These are phyloP conservation scores for Eremothecium cymbalariae DNA, from an alignment of 1,139 yeast genomes.

Conservation along the genomic window DNA sequence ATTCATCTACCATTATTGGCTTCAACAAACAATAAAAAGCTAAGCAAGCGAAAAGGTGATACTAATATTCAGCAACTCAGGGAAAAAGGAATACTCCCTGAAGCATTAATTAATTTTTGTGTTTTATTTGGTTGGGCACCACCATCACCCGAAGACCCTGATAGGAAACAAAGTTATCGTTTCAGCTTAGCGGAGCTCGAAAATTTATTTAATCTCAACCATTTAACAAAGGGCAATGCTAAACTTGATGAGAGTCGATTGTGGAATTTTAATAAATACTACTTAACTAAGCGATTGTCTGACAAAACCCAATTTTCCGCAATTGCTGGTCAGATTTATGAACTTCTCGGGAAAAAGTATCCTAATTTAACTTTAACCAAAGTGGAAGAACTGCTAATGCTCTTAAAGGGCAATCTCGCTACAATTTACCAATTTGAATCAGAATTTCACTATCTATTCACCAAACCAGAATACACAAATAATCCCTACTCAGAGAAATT, in stretches of 20 bases:
- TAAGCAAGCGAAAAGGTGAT: slow-evolving; percentile 82
- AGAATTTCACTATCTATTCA: slow-evolving; percentile 44
- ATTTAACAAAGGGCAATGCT: slow-evolving; percentile 86
- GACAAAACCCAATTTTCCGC: slow-evolving; percentile 32
- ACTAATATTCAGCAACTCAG: slow-evolving; percentile 56
- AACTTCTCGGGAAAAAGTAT: slow-evolving; percentile 15
- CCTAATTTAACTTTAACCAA: slow-evolving; percentile 18
- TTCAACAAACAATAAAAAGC: slow-evolving; percentile 62
- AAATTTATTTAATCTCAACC: slow-evolving; percentile 42
- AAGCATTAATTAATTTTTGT: slow-evolving; percentile 77
- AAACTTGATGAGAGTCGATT: slow-evolving; percentile 78
- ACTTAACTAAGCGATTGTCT: slow-evolving; percentile 38
- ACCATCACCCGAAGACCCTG: slow-evolving; percentile 44
- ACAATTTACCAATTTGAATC: slow-evolving; percentile 42
- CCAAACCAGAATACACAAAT: slow-evolving; percentile 33
- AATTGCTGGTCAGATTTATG: slow-evolving; percentile 33
- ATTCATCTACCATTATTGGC: slow-evolving; percentile 89
- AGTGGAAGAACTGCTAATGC: slow-evolving; percentile 20
- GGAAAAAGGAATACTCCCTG: slow-evolving; percentile 65
- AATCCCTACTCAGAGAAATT: slow-evolving; percentile 21
- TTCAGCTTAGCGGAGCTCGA: slow-evolving; percentile 49
- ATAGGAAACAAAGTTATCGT: slow-evolving; percentile 57
- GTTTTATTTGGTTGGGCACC: slow-evolving; percentile 96
- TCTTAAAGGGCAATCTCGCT: slow-evolving; percentile 36
- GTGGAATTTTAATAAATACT: slow-evolving; percentile 64